Conservation (phyloP, 176 grass and related monocot genomes). For the Chloris gayana region DNA sequence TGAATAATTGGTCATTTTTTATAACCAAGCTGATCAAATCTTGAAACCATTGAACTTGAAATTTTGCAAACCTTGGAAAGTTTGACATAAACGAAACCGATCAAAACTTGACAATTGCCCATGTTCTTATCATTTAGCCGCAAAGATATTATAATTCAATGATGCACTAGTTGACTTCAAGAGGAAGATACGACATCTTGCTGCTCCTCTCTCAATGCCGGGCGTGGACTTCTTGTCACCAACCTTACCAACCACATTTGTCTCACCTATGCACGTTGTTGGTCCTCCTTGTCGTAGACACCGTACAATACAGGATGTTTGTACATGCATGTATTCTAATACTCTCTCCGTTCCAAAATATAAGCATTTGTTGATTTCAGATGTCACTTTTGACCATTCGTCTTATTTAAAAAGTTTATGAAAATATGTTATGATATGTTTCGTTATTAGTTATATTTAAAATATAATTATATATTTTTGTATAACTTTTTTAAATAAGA, state of each 20-base stretch:
- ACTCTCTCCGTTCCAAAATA: too few species aligned
- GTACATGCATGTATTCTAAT: not conserved
- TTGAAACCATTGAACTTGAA: too few species aligned
- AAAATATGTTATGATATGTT: too few species aligned
- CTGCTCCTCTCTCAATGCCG: not conserved
- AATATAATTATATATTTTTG: too few species aligned
- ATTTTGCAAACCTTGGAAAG: not conserved
- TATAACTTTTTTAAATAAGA: too few species aligned
- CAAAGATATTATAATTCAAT: not conserved
- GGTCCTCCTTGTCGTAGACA: not conserved
- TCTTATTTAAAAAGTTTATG: too few species aligned
- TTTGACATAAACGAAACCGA: too few species aligned
- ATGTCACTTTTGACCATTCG: too few species aligned
- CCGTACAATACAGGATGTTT: not conserved
- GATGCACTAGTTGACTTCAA: not conserved
- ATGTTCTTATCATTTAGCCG: not conserved
- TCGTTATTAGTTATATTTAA: too few species aligned
- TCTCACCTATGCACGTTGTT: not conserved
- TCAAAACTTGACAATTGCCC: not conserved
- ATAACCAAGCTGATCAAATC: too few species aligned
- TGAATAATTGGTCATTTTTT: too few species aligned
- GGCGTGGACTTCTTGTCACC: not conserved
- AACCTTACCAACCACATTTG: not conserved
- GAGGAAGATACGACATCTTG: not conserved
- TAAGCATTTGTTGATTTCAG: too few species aligned